Evolutionary conservation across 2,329 filamentous ascomycete genomes (phyloP).

Genomic region (Leptodontidium sp.): DNA sequence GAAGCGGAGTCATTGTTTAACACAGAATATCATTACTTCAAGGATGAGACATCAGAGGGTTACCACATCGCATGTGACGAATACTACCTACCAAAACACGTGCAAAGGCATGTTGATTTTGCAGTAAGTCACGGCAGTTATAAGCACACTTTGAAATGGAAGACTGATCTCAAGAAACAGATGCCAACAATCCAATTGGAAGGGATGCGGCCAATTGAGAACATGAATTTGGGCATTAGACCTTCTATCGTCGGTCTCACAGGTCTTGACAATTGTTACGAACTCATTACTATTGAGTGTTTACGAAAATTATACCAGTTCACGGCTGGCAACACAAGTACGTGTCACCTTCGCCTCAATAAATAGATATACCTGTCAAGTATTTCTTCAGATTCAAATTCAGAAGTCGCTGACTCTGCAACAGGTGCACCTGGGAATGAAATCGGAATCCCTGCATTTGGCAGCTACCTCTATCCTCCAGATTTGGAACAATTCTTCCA

Average conservation of each 20-base stretch:
- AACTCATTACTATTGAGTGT: slow-evolving; percentile 64
- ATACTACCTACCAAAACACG: slow-evolving; percentile 38
- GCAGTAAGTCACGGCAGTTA: not conserved
- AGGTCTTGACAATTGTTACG: slow-evolving; percentile 52
- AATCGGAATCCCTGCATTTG: slow-evolving; percentile 62
- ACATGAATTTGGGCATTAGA: slow-evolving; percentile 21
- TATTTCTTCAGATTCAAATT: not conserved
- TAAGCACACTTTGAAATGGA: not conserved
- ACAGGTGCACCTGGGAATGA: slow-evolving; percentile 50
- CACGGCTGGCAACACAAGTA: slow-evolving; percentile 49
- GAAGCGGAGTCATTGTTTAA: slow-evolving; percentile 60
- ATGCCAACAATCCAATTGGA: slow-evolving; percentile 38
- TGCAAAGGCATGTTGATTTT: slow-evolving; percentile 42
- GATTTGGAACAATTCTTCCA: slow-evolving; percentile 58
- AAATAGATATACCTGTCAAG: too few relatives aligned
- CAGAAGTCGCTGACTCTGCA: not conserved
- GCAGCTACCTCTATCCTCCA: slow-evolving; percentile 58
- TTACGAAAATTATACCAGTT: slow-evolving; percentile 59
- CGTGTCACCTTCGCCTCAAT: too few relatives aligned
- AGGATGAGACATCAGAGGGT: slow-evolving; percentile 58
- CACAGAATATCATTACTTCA: slow-evolving; percentile 52
- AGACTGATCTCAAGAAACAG: slow-evolving; percentile 21
- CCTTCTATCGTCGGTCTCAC: slow-evolving; percentile 21
- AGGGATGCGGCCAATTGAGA: slow-evolving; percentile 31
- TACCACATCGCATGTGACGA: slow-evolving; percentile 45